Conservation (phyloP, 1,284 basidiomycete genomes). For the Cerrena zonata region DNA sequence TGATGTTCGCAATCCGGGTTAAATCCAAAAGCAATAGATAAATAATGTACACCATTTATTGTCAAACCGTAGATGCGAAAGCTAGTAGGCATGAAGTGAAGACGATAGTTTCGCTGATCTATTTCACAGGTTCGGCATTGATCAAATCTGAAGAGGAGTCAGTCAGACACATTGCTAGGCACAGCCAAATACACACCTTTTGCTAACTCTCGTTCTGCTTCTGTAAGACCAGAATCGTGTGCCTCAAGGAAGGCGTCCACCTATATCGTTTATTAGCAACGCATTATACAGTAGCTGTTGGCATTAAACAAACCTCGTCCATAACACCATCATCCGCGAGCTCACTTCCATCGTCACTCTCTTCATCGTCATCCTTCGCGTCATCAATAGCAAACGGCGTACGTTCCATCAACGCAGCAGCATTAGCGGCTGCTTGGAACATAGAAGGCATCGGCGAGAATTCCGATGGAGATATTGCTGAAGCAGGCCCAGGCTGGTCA, state of each 20-base stretch:
- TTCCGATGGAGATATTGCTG: conserved; percentile 14
- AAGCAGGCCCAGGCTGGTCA: conserved; percentile 9
- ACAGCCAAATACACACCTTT: conserved; percentile 43
- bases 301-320: conserved; percentile 62
- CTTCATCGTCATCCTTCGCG: conserved; percentile 76
- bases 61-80: too few species aligned
- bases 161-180: neutral
- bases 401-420: conserved; percentile 75
- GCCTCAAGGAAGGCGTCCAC: conserved; percentile 90
- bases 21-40: too few species aligned
- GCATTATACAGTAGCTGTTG: neutral
- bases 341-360: conserved; percentile 50
- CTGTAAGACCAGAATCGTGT: conserved; percentile 80
- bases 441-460: conserved; percentile 62
- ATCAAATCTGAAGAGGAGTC: conserved; percentile 44
- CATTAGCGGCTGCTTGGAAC: conserved; percentile 61
- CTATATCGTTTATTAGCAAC: conserved; percentile 26
- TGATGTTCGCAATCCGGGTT: too few species aligned
- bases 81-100: too few species aligned
- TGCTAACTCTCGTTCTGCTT: conserved; percentile 79
- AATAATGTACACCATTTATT: neutral
- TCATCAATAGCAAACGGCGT: conserved; percentile 92
- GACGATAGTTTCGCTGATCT: too few species aligned
- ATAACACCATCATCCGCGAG: conserved; percentile 70
- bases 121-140: conserved; percentile 58